These are phyloP conservation scores for Fusarium tupiense DNA, from an alignment of 2,329 filamentous ascomycete genomes.

Conservation along the genomic window DNA sequence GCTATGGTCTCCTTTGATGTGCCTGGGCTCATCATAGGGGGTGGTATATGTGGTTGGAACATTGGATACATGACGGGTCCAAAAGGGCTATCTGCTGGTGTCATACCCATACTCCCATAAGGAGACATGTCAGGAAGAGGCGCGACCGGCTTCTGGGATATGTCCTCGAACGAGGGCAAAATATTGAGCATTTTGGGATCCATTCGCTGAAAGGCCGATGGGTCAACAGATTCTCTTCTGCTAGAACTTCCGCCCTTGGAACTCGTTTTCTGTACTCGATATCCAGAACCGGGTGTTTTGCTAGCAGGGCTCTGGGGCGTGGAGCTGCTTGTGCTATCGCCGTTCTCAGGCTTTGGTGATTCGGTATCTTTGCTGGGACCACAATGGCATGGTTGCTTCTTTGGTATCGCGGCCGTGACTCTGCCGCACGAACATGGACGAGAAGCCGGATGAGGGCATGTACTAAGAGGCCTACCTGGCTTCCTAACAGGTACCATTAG, in stretches of 20 bases:
- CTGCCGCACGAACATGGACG: slow-evolving; percentile 69
- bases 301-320: slow-evolving; percentile 46
- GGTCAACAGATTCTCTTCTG: slow-evolving; percentile 62
- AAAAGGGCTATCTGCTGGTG: slow-evolving; percentile 40
- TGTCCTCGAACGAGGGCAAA: slow-evolving; percentile 47
- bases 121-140: slow-evolving; percentile 38
- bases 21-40: slow-evolving; percentile 34
- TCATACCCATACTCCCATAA: slow-evolving; percentile 45
- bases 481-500: slow-evolving; percentile 77
- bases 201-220: slow-evolving; percentile 60
- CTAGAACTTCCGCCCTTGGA: slow-evolving; percentile 46
- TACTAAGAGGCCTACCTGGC: slow-evolving; percentile 75
- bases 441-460: slow-evolving; percentile 72
- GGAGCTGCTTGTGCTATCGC: slow-evolving; percentile 37
- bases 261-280: slow-evolving; percentile 58
- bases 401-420: slow-evolving; percentile 72
- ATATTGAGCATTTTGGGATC: slow-evolving; percentile 64
- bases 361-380: slow-evolving; percentile 48
- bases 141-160: slow-evolving; percentile 41
- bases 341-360: slow-evolving; percentile 38
- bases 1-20: slow-evolving; percentile 32
- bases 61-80: slow-evolving; percentile 46
- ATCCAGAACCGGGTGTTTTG: slow-evolving; percentile 46
- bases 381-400: slow-evolving; percentile 66
- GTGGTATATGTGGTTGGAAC: slow-evolving; percentile 45